Conservation (phyloP, 2,329 filamentous ascomycete species). For the Ambrosiella xylebori region DNA sequence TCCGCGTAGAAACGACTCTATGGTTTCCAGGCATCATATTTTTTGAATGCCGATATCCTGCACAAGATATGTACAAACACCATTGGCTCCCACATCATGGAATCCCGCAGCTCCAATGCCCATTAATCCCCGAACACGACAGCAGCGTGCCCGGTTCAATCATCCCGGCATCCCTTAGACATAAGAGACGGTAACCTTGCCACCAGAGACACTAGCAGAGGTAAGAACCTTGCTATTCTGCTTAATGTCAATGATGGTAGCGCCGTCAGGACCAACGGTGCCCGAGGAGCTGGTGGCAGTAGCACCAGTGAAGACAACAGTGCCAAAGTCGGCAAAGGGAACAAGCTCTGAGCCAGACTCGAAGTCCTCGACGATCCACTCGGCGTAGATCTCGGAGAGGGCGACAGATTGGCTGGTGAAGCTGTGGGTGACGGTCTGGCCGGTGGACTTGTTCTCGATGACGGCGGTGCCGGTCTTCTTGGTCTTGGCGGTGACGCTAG, state of each 20-base stretch:
- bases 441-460: slow-evolving; percentile 32
- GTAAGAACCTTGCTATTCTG: slow-evolving; percentile 11
- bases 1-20: not conserved
- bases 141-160: not conserved
- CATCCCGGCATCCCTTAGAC: not conserved
- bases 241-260: slow-evolving; percentile 15
- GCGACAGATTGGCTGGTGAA: slow-evolving; percentile 26
- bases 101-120: not conserved
- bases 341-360: slow-evolving; percentile 16
- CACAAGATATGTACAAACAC: not conserved
- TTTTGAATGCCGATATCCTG: not conserved
- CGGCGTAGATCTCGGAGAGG: slow-evolving; percentile 39
- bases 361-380: slow-evolving; percentile 44
- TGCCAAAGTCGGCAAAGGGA: slow-evolving; percentile 19
- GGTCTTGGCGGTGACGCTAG: slow-evolving; percentile 15
- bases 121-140: not conserved
- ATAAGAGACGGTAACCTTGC: slow-evolving; percentile 4
- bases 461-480: slow-evolving; percentile 17
- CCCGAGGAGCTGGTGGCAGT: slow-evolving; percentile 16
- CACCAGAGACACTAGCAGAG: slow-evolving; percentile 10
- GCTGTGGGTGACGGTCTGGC: slow-evolving; percentile 32
- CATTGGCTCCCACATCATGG: not conserved
- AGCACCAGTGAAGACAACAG: slow-evolving; percentile 13
- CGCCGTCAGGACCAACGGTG: slow-evolving; percentile 13
- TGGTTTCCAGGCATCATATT: not conserved